These are phyloP conservation scores for Globisporangium orthogonon DNA, from an alignment of 352 stramenopile species.

Conservation along the genomic window DNA sequence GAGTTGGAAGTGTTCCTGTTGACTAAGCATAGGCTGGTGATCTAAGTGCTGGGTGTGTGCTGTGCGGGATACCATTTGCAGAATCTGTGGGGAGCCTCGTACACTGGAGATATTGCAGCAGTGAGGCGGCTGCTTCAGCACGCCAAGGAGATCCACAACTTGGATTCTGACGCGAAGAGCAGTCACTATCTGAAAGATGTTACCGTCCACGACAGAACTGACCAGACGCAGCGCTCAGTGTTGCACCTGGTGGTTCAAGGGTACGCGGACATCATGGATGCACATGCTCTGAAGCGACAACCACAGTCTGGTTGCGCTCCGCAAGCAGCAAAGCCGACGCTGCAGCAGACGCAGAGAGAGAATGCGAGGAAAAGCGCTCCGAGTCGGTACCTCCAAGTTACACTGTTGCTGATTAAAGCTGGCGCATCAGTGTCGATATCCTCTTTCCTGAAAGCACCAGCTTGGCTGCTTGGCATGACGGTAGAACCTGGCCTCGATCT, in stretches of 20 bases:
- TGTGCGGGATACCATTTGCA: not conserved
- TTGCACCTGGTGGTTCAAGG: slow-evolving; percentile 43
- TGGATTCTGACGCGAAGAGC: not conserved
- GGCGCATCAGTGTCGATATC: slow-evolving; percentile 20
- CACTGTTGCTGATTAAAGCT: slow-evolving; percentile 25
- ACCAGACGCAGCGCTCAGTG: slow-evolving; percentile 23
- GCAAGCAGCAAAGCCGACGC: not conserved
- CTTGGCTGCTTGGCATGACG: not conserved
- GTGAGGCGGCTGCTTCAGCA: slow-evolving; percentile 19
- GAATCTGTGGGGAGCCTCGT: slow-evolving; percentile 37
- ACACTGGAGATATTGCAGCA: slow-evolving; percentile 22
- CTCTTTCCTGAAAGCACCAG: slow-evolving; percentile 1
- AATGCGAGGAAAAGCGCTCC: slow-evolving; percentile 5
- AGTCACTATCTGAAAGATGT: slow-evolving; percentile 5
- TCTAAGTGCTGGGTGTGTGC: not conserved
- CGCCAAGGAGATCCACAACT: not conserved
- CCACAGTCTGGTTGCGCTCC: not conserved
- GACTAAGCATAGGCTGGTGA: not conserved
- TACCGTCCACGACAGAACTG: slow-evolving; percentile 23
- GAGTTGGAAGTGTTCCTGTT: not conserved
- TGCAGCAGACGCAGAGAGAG: slow-evolving; percentile 1
- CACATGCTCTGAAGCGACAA: not conserved
- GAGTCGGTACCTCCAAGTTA: slow-evolving; percentile 29
- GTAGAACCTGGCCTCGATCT: not conserved
- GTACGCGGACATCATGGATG: slow-evolving; percentile 22